phyloP scores from a whole-genome alignment of 2,329 filamentous ascomycete species.

The Neofusicoccum umdonicola region DNA sequence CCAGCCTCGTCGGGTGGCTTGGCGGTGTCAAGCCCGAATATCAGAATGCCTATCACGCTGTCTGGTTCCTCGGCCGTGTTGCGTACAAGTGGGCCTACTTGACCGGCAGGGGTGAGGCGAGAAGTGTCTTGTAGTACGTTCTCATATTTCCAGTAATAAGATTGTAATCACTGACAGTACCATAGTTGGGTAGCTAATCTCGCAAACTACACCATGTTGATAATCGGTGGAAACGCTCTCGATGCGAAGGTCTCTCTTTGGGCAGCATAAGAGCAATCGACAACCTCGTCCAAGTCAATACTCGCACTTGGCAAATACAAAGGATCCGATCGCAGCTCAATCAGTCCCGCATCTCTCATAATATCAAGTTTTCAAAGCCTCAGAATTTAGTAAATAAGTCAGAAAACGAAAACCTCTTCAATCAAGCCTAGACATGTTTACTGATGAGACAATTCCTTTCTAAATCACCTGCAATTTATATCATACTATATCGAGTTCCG shows the following conservation, averaged over 20 bases:
- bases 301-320: no score
- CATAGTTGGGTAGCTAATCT: background rate
- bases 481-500: no score
- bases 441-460: no score
- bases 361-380: no score
- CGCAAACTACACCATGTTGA: background rate
- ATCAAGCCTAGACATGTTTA: no score
- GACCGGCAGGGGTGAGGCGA: background rate
- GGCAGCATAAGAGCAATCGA: no score
- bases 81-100: slow-evolving; percentile 14
- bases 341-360: no score
- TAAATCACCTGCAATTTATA: no score
- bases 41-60: slow-evolving; percentile 1
- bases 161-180: background rate
- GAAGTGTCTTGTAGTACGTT: background rate
- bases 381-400: no score
- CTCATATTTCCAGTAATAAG: background rate
- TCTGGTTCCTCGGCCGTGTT: background rate
- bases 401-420: no score
- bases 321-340: no score
- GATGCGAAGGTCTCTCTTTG: background rate
- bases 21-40: slow-evolving; percentile 1
- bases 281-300: no score
- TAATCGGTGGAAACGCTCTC: slow-evolving; percentile 8
- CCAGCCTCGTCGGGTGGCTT: slow-evolving; percentile 6